A percentile compares a stretch with the other conserved stretches of the same genome.
phyloP scores from a whole-genome alignment of 345 rosid genomes.

The Ailanthus altissimus region DNA sequence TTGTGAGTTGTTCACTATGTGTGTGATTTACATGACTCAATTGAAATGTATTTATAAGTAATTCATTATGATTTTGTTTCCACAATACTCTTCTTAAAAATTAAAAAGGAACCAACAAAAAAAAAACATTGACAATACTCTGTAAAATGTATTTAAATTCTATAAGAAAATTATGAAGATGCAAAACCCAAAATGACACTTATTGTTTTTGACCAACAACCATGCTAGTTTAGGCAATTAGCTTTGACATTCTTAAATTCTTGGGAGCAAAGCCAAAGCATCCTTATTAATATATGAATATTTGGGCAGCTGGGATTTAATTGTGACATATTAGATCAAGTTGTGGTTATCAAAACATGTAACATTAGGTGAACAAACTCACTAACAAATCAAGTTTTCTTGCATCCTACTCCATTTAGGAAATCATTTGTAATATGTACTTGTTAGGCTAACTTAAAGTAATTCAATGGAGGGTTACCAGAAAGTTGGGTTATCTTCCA shows the following conservation, averaged over 20 bases:
- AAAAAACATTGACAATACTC: not conserved
- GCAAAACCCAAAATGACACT: not conserved
- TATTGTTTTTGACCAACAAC: slow-evolving; percentile 13
- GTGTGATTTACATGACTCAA: not conserved
- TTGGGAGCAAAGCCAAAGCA: slow-evolving; percentile 1
- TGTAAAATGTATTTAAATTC: no score
- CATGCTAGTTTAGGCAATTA: slow-evolving; percentile 28
- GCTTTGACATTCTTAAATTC: slow-evolving; percentile 9
- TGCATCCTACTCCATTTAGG: slow-evolving; percentile 2
- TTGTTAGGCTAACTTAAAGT: no score
- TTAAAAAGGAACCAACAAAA: no score
- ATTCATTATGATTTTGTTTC: not conserved
- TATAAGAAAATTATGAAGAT: not conserved
- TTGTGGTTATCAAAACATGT: slow-evolving; percentile 6
- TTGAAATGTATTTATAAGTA: not conserved
- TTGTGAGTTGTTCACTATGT: not conserved
- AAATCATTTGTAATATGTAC: not conserved
- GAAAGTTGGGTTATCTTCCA: no score
- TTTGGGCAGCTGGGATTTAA: slow-evolving; percentile 3
- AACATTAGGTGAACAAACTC: slow-evolving; percentile 42
- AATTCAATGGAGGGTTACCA: no score
- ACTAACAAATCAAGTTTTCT: slow-evolving; percentile 4
- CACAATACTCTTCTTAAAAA: no score
- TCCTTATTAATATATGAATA: not conserved
- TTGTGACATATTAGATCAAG: not conserved